Base-by-base conservation (phyloP, 192 early-diverging fungal genomes). In the Umbelopsis vinacea region DNA sequence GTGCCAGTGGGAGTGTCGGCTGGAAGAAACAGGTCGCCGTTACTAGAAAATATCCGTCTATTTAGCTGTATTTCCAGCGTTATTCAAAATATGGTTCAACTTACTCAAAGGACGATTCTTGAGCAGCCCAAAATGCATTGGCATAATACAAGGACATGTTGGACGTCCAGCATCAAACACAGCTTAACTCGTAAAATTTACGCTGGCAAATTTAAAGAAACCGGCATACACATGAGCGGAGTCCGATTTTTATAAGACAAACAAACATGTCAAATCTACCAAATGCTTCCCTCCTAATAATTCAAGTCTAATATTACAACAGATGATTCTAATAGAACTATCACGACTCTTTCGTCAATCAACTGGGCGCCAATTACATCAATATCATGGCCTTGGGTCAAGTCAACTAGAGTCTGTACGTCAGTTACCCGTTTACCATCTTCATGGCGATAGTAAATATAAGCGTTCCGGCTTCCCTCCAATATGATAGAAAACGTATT, bases 361-460 rank as follows among this genome's bases (percentile, higher is more conserved):
- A 87, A 72, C 29, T 87, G 84, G 10, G 75, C 77, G 47, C 86
- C 86, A 67, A 87, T 76, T 45, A 87, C 68, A 69, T 85, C 81
- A 9, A 75, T 46, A 37, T 73, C 68, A 45, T 82, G 72, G 1
- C 79, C 79, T 37, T 78, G 71, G 6, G 81, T 79, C 5, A 87
- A 72, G 69, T 87, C 86, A 1, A 87, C 70, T 22, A 87, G 48
- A 2, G 78, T 82, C 47, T 85, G 86, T 11, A 46, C 26, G 46
- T 83, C 82, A 38, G 75, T 40, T 29, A 68, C 71, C 24, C 72
- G 72, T 29, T 75, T 71, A 14, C 35, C 69, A n/a, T 76, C 76
- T 6, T 46, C 57, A 24, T 76, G 75, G 46, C 75, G 79, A 53
- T 73, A 79, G 50, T 88, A 88, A 11, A 88, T 74, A 55, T 83